phyloP scores from a whole-genome alignment of 257 asterid genomes.

The Solanum pinnatisectum region DNA sequence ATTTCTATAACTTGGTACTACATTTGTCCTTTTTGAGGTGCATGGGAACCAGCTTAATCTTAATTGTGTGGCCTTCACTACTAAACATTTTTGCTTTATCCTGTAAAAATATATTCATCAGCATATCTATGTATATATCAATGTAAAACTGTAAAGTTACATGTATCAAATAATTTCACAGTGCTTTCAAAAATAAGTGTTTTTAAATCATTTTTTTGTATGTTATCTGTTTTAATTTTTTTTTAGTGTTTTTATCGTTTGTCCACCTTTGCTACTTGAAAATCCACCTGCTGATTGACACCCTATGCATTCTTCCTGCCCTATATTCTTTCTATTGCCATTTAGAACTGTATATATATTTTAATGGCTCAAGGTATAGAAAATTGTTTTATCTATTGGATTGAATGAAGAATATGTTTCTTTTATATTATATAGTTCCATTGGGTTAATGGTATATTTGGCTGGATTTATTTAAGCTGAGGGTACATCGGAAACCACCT shows the following conservation, averaged over 20 bases:
- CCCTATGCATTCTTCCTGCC: background rate
- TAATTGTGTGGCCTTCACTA: background rate
- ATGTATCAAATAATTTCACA: too few relatives aligned
- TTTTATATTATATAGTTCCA: background rate
- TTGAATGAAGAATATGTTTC: background rate
- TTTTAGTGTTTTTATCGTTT: background rate
- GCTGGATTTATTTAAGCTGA: background rate
- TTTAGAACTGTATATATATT: background rate
- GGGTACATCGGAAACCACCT: background rate
- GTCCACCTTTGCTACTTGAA: background rate
- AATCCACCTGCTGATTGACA: background rate
- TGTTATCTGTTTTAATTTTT: background rate
- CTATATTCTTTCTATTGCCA: background rate
- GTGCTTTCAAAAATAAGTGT: background rate
- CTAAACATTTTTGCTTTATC: background rate
- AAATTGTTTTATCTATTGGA: background rate
- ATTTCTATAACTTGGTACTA: background rate
- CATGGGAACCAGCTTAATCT: background rate
- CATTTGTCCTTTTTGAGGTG: background rate
- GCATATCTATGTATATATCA: background rate
- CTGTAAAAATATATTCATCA: background rate
- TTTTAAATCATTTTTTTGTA: background rate
- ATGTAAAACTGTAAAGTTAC: background rate
- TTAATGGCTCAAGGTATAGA: background rate
- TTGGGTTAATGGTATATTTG: background rate